These are phyloP conservation scores for Trypanosoma congolense DNA, from an alignment of 208 protist species.

Conservation along the genomic window DNA sequence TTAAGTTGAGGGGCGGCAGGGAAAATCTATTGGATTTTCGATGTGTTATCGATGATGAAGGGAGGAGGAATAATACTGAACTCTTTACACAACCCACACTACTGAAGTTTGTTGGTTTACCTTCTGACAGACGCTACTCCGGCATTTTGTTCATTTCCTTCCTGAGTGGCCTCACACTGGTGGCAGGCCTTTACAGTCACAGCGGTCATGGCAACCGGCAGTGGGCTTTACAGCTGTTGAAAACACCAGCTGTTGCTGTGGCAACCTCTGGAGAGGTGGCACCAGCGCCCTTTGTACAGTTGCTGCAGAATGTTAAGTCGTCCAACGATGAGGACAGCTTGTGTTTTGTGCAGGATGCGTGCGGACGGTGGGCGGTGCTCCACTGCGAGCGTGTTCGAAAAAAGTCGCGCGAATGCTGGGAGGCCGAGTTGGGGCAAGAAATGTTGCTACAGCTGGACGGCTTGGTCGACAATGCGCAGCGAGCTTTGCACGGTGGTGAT, in stretches of 20 bases:
- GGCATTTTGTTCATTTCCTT: constrained; percentile 14
- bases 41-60: not conserved
- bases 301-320: not conserved
- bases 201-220: not conserved
- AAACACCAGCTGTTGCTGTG: not conserved
- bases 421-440: not conserved
- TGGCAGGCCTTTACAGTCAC: not conserved
- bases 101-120: constrained; percentile 1
- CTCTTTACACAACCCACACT: constrained; percentile 1
- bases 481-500: too few relatives aligned
- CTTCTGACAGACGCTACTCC: not conserved
- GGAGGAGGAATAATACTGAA: not conserved
- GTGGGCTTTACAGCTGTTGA: constrained; percentile 14
- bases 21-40: not conserved
- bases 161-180: constrained; percentile 6
- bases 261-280: too few relatives aligned
- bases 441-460: too few relatives aligned
- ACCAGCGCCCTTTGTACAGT: constrained; percentile 8
- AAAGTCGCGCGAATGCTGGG: not conserved
- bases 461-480: too few relatives aligned
- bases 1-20: not conserved
- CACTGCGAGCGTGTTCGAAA: not conserved
- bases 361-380: constrained; percentile 6
- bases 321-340: not conserved
- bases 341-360: constrained; percentile 13